Evolutionary conservation across 2,329 filamentous ascomycete genomes (phyloP), one percentile per base, ranked within the genome.

Genomic region (Biscogniauxia mediterranea): DNA sequence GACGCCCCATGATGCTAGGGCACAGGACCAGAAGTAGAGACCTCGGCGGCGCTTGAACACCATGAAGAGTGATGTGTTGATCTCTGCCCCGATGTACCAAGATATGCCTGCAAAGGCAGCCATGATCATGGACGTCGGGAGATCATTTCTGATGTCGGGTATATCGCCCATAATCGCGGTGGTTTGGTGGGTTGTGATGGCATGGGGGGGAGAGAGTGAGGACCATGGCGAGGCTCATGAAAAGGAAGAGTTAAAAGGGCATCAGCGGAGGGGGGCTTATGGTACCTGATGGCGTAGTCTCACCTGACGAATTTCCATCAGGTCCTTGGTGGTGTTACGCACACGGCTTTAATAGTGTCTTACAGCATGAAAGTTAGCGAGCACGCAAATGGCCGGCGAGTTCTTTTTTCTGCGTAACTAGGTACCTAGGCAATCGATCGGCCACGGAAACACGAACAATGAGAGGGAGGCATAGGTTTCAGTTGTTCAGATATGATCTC

Each of bases 21-120:
- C 65, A 57, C 67, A 70, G 11, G 68, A 66, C 73, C 73, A 75
- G 60, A 75, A 75, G 57, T 75, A 75, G 3, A 74, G 57, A 1
- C 73, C 72, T n/a, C 65, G 66, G 13, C 71, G 65, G 13, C 69
- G 67, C 56, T 73, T 73, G 67, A 75, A 75, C 53, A 70, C 64
- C 17, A 71, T 11, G 59, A 74, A 71, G 2, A 75, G 64, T 21
- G 70, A 71, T 1, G 69, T 54, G 64, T 69, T 72, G 61, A 74
- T 68, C 60, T 75, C 73, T 50, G 64, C 61, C n/a, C 70, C 71
- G 59, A 73, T 69, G 61, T 70, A 75, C 67, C 71, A 75, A 20
- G 75, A 72, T 52, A 76, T 73, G 58, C 73, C 75, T 8, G 65
- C 69, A 55, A 77, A 78, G 58, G 73, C 75, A 51, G 74, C 72